Evolutionary conservation across 2,329 filamentous ascomycete species (phyloP).

Genomic region (Daldinia sp.): DNA sequence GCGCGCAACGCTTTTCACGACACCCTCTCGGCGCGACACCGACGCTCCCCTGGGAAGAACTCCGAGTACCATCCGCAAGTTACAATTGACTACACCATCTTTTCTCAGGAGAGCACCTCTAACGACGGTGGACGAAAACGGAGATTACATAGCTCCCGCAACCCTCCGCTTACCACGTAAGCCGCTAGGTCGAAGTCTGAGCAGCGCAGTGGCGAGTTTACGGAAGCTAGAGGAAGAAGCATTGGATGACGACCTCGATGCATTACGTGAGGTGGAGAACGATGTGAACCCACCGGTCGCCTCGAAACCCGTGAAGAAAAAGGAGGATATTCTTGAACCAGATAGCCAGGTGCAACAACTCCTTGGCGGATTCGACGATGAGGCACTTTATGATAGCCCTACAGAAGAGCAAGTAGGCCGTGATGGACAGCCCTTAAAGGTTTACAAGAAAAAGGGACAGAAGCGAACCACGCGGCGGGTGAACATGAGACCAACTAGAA

Average conservation of each 20-base stretch:
- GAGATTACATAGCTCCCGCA: conserved; percentile 56
- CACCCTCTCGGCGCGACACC: conserved; percentile 61
- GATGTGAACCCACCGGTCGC: conserved; percentile 45
- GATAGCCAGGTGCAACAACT: conserved; percentile 56
- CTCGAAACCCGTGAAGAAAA: conserved; percentile 32
- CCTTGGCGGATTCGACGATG: conserved; percentile 71
- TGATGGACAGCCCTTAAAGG: conserved; percentile 66
- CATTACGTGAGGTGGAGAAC: conserved; percentile 74
- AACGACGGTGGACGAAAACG: conserved; percentile 64
- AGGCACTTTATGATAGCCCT: conserved; percentile 64
- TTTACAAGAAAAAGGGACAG: conserved; percentile 84
- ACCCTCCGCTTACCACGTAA: conserved; percentile 65
- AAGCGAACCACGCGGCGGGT: conserved; percentile 78
- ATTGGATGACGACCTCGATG: conserved; percentile 77
- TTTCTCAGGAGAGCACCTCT: conserved; percentile 68
- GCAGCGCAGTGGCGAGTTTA: conserved; percentile 75
- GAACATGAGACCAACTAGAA: conserved; percentile 67
- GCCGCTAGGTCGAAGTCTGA: conserved; percentile 73
- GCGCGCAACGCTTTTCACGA: conserved; percentile 69
- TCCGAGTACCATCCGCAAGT: conserved; percentile 61
- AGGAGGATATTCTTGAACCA: conserved; percentile 52
- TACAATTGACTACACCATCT: conserved; percentile 73
- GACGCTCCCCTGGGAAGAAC: conserved; percentile 53
- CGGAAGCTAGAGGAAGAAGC: conserved; percentile 74
- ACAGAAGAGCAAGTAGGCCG: conserved; percentile 60